A percentile compares a stretch with the other conserved stretches of the same genome.
Conservation (phyloP, 164 flowering plant species). For the Nymphaea thermarum region DNA sequence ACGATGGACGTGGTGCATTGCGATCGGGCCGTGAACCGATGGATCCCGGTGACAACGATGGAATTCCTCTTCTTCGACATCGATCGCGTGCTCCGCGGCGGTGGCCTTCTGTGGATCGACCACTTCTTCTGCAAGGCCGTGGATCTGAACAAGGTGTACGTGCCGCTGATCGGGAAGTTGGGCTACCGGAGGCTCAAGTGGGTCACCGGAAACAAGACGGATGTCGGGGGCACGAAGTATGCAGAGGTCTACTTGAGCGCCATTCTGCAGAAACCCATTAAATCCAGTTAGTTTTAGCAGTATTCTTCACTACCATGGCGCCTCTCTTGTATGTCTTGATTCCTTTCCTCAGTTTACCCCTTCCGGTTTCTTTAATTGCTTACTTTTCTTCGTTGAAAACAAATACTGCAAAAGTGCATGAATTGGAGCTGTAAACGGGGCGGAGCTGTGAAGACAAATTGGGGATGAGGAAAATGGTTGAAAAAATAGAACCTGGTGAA, state of each 20-base stretch:
- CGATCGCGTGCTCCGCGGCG: conserved; percentile 80
- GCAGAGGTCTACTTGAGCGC: conserved; percentile 90
- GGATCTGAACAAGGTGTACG: conserved; percentile 62
- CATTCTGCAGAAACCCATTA: conserved; percentile 73
- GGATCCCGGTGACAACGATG: conserved; percentile 64
- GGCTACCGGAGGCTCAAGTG: conserved; percentile 90
- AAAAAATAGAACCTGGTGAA: too few species aligned
- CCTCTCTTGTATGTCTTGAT: not conserved
- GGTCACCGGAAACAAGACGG: conserved; percentile 60
- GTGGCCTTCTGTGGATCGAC: conserved; percentile 85
- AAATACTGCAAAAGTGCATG: not conserved
- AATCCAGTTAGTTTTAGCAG: not conserved
- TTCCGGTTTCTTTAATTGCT: too few species aligned
- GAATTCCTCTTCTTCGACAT: conserved; percentile 78
- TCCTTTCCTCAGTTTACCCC: too few species aligned
- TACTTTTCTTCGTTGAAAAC: not conserved
- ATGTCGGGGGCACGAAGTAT: conserved; percentile 56
- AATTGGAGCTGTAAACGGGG: not conserved
- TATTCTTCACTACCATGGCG: not conserved
- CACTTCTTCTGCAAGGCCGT: conserved; percentile 61
- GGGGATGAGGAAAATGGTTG: too few species aligned
- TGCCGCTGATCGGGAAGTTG: conserved; percentile 62
- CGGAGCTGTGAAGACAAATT: too few species aligned
- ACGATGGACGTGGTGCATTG: conserved; percentile 72
- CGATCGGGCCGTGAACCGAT: conserved; percentile 79